Evolutionary conservation across 768 basidiomycete species (phyloP).

Genomic region (Candolleomyces eurysporus): DNA sequence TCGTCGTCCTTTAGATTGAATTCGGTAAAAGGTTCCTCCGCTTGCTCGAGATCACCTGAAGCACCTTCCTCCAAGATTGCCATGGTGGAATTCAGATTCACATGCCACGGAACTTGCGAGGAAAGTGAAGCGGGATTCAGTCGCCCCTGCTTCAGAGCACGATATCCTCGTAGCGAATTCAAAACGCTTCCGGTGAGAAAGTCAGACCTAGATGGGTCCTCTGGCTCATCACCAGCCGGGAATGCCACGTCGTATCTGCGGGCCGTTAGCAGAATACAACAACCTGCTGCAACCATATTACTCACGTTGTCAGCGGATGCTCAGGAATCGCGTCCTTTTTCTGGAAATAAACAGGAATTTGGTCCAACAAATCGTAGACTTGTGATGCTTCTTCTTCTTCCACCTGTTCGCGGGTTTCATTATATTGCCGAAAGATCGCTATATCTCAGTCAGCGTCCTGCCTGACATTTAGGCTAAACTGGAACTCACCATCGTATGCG

Average conservation of each 20-base stretch:
- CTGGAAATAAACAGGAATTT: constrained; percentile 57
- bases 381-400: constrained; percentile 37
- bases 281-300: constrained; percentile 6
- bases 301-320: constrained; percentile 62
- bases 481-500: constrained; percentile 54
- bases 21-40: constrained; percentile 35
- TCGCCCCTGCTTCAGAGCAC: constrained; percentile 48
- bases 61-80: constrained; percentile 38
- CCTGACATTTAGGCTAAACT: not conserved
- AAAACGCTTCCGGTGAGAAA: constrained; percentile 57
- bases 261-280: constrained; percentile 1
- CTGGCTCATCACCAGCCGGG: constrained; percentile 49
- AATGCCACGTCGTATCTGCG: constrained; percentile 63
- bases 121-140: constrained; percentile 38
- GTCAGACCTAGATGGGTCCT: constrained; percentile 43
- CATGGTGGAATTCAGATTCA: constrained; percentile 47
- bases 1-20: constrained; percentile 42
- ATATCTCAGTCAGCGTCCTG: not conserved
- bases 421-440: constrained; percentile 40
- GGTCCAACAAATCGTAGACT: constrained; percentile 49
- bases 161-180: constrained; percentile 51
- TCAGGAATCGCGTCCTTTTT: constrained; percentile 45
- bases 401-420: constrained; percentile 20
- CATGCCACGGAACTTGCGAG: constrained; percentile 51
- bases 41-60: constrained; percentile 24